These are phyloP conservation scores for Entophlyctis luteolus DNA, from an alignment of 192 early-diverging fungal genomes.

Conservation along the genomic window DNA sequence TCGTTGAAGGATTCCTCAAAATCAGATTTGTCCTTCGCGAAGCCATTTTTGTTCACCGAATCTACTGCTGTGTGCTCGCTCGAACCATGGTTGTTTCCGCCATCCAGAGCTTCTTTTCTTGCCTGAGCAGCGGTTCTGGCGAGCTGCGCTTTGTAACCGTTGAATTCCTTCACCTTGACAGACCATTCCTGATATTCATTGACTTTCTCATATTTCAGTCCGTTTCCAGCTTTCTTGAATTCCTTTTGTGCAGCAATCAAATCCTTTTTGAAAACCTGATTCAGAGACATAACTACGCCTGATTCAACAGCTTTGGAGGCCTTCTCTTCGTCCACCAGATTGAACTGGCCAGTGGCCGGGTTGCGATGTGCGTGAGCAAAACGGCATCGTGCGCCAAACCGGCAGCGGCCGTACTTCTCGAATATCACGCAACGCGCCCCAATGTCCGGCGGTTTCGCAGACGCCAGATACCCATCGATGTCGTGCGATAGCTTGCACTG, in stretches of 20 bases:
- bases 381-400: slow-evolving; percentile 48
- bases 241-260: slow-evolving; percentile 2
- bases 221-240: slow-evolving; percentile 12
- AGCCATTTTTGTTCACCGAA: not conserved
- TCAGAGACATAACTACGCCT: not conserved
- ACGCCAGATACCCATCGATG: slow-evolving; percentile 60
- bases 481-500: slow-evolving; percentile 82
- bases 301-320: not conserved
- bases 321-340: slow-evolving; percentile 54
- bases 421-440: slow-evolving; percentile 66
- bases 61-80: not conserved
- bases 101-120: not conserved
- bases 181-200: slow-evolving; percentile 20
- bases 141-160: not conserved
- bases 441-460: slow-evolving; percentile 76
- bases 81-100: not conserved
- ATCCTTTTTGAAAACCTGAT: slow-evolving; percentile 19
- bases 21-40: not conserved
- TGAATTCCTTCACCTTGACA: slow-evolving; percentile 3
- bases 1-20: not conserved
- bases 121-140: not conserved
- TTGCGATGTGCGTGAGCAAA: slow-evolving; percentile 45
- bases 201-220: not conserved
- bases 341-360: slow-evolving; percentile 35
- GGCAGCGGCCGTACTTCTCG: slow-evolving; percentile 68